Percentiles rank a stretch among this genome's conserved stretches.
These are phyloP conservation scores for Colletotrichum sidae DNA, from an alignment of 2,329 filamentous ascomycete species.

Conservation along the genomic window DNA sequence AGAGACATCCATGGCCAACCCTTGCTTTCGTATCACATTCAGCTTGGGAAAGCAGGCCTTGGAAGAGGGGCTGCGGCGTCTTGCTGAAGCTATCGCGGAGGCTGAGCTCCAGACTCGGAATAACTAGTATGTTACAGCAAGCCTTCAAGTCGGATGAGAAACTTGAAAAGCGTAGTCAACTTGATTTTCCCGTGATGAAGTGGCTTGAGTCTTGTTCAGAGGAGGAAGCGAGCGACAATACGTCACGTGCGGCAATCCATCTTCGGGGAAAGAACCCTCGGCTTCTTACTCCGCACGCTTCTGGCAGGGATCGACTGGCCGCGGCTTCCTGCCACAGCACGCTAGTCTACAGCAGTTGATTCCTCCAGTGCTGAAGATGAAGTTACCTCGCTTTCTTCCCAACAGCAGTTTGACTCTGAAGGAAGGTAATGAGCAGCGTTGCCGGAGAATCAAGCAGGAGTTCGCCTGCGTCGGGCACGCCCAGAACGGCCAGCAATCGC, in stretches of 20 bases:
- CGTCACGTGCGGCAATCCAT: background rate
- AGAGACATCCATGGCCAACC: constrained; percentile 39
- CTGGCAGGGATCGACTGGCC: background rate
- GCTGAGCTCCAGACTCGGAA: background rate
- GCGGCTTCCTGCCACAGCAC: background rate
- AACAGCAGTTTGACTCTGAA: background rate
- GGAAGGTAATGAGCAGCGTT: background rate
- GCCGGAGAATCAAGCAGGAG: background rate
- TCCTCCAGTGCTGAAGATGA: background rate
- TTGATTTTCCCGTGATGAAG: no score
- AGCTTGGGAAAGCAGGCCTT: constrained; percentile 35
- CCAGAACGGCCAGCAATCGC: background rate
- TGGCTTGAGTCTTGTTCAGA: no score
- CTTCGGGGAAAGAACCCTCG: background rate
- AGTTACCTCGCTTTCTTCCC: background rate
- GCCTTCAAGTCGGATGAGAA: no score
- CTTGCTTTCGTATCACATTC: constrained; percentile 42
- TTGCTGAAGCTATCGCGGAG: constrained; percentile 16
- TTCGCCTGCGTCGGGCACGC: background rate
- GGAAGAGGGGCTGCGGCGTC: constrained; percentile 36
- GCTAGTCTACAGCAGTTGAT: no score
- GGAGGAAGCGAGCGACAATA: no score
- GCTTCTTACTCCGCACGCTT: background rate
- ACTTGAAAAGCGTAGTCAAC: no score
- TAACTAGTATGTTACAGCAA: background rate